Conservation (phyloP, 2,329 filamentous ascomycete species). For the Colletotrichum gigasporum region DNA sequence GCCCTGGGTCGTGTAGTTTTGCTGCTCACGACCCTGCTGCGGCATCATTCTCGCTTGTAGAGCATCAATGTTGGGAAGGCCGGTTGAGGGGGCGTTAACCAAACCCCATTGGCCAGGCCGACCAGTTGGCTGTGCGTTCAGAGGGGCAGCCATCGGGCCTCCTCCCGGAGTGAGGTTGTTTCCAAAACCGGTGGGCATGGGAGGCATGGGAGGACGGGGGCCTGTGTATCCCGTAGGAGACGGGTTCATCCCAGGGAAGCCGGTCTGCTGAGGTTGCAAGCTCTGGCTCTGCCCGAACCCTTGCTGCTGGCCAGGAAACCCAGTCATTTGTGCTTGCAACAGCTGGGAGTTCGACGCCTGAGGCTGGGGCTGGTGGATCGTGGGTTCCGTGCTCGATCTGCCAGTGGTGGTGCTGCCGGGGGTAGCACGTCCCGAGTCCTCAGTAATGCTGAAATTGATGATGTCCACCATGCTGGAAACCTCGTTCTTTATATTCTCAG, state of each 20-base stretch:
- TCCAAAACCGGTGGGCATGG: slow-evolving; percentile 75
- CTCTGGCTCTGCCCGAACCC: slow-evolving; percentile 68
- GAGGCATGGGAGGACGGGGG: slow-evolving; percentile 81
- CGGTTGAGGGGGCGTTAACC: slow-evolving; percentile 90
- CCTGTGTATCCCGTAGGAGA: slow-evolving; percentile 84
- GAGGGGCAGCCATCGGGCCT: slow-evolving; percentile 72
- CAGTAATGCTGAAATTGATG: slow-evolving; percentile 91
- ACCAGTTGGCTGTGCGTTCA: slow-evolving; percentile 96
- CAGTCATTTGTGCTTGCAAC: slow-evolving; percentile 74
- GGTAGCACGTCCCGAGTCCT: slow-evolving; percentile 68
- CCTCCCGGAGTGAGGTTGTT: slow-evolving; percentile 60
- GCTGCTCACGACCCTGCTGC: slow-evolving; percentile 87
- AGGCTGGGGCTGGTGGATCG: slow-evolving; percentile 75
- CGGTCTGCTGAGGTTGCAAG: slow-evolving; percentile 75
- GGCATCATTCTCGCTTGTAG: slow-evolving; percentile 97
- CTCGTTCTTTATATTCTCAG: slow-evolving; percentile 91
- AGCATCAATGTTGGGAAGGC: slow-evolving; percentile 92
- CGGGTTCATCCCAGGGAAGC: slow-evolving; percentile 68
- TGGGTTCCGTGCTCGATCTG: slow-evolving; percentile 58
- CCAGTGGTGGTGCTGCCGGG: slow-evolving; percentile 70
- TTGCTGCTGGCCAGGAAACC: slow-evolving; percentile 66
- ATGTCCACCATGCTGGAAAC: slow-evolving; percentile 99
- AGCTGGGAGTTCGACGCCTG: slow-evolving; percentile 77
- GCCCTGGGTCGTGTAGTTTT: slow-evolving; percentile 83
- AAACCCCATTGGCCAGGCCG: slow-evolving; percentile 97